These are phyloP conservation scores for Incumbomyces delicatus DNA, from an alignment of 2,329 filamentous ascomycete species.

Conservation along the genomic window DNA sequence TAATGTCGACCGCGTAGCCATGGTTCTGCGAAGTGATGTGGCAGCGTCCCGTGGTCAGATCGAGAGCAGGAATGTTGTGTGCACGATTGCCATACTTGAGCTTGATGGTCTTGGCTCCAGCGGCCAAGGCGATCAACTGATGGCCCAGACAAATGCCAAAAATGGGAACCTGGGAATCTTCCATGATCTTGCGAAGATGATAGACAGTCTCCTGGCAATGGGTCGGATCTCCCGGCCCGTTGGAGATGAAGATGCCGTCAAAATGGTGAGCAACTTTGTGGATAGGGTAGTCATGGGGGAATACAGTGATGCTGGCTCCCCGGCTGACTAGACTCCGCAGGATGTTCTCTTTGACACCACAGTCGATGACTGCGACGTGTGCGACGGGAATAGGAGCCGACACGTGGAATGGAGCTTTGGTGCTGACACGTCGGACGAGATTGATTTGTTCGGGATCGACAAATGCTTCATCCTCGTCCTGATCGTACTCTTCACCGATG, in stretches of 20 bases:
- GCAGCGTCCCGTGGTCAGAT: slow-evolving; percentile 91
- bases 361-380: slow-evolving; percentile 92
- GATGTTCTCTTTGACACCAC: slow-evolving; percentile 99
- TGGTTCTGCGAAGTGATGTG: slow-evolving; percentile 99
- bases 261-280: slow-evolving; percentile 98
- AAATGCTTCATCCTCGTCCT: slow-evolving; percentile 93
- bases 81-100: slow-evolving; percentile 98
- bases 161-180: slow-evolving; percentile 79
- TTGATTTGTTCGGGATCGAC: slow-evolving; percentile 94
- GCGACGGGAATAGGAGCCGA: slow-evolving; percentile 71
- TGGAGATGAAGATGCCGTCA: slow-evolving; percentile 97
- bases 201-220: slow-evolving; percentile 93
- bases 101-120: slow-evolving; percentile 85
- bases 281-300: slow-evolving; percentile 94
- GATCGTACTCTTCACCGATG: slow-evolving; percentile 95
- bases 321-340: slow-evolving; percentile 86
- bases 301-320: slow-evolving; percentile 83
- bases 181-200: slow-evolving; percentile 83
- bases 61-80: slow-evolving; percentile 93
- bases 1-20: slow-evolving; percentile 85
- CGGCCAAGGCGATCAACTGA: slow-evolving; percentile 83
- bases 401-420: slow-evolving; percentile 95
- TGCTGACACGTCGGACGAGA: slow-evolving; percentile 89
- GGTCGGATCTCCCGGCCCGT: slow-evolving; percentile 94
- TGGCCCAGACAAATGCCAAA: slow-evolving; percentile 98